Evolutionary conservation across 192 early-diverging fungal genomes (phyloP), one percentile per base, ranked within the genome.

Genomic region (Coemansia sp.): DNA sequence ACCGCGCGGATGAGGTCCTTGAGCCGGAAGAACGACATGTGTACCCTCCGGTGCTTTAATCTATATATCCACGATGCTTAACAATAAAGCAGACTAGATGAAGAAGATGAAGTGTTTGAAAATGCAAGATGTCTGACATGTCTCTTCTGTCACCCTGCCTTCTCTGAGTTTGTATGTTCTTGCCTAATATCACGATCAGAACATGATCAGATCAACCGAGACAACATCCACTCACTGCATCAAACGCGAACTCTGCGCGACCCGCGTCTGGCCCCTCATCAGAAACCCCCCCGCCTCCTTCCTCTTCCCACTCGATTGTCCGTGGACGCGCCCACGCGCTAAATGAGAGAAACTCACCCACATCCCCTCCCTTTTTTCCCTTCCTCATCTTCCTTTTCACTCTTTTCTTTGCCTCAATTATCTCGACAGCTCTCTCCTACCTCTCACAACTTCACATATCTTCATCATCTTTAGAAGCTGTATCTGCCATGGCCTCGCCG

Each of bases 1-100:
- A 99, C 95, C 18, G 88, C 88, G 77, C 98, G 97, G 86, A 99
- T 99, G 71, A 99, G 90, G 82, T 98, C 96, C 63, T 71, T 74
- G 21, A 79, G 70, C 18, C 82, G 72, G 26, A 83, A 79, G 58
- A 83, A 83, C 49, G 82, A 83, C 82, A 83, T 83, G 47, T 19
- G 34, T 54, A 27, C 25, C n/a, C 53, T 28, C 53, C 53, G 22
- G 22, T 28, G 14, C 26, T 28, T 16, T 10, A 19, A 23, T 18
- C 27, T 24, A 28, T 54, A 38, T 38, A 9, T 38, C 34, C 34
- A 38, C 34, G 10, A 38, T 38, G 3, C 6, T 9, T 38, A 38
- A 38, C 6, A 38, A 12, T 38, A 38, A 38, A 38, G 8, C 10
- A 38, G 10, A 9, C 34, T 38, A 38, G 34, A 38, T 38, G 34